These are phyloP conservation scores for Amaranthus cruentus DNA, from an alignment of 148 eudicot genomes.

Conservation along the genomic window DNA sequence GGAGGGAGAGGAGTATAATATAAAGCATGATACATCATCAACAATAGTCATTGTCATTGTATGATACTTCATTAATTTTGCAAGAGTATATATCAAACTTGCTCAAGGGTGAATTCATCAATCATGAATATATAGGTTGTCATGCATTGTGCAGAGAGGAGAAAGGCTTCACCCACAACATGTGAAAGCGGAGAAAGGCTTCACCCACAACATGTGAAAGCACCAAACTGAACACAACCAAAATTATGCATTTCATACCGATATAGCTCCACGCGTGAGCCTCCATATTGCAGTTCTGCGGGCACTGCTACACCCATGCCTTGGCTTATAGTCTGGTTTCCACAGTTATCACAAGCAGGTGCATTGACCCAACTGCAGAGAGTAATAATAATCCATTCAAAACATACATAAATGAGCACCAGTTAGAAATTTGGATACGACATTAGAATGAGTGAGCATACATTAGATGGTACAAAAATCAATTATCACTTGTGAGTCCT, in stretches of 20 bases:
- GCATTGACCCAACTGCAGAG: constrained; percentile 76
- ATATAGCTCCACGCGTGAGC: constrained; percentile 77
- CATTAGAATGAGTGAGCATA: neutral
- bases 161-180: too few species aligned
- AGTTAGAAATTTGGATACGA: neutral
- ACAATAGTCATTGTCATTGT: too few species aligned
- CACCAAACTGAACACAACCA: neutral
- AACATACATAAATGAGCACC: neutral
- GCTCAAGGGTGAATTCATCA: too few species aligned
- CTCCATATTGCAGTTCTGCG: constrained; percentile 59
- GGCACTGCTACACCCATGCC: constrained; percentile 66
- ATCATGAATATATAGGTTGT: too few species aligned
- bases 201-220: neutral
- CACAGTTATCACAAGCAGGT: constrained; percentile 79
- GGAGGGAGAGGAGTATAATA: too few species aligned
- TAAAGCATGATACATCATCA: too few species aligned
- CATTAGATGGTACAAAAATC: neutral
- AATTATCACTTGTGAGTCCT: neutral
- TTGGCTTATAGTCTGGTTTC: constrained; percentile 48
- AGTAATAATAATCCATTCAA: neutral
- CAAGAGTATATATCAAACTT: too few species aligned
- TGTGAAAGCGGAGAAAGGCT: neutral
- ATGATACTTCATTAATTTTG: too few species aligned
- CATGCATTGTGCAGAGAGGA: too few species aligned
- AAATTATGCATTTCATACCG: constrained; percentile 40